Base-by-base conservation (phyloP, 305 asterid genomes). In the Fraxinus albicans region DNA sequence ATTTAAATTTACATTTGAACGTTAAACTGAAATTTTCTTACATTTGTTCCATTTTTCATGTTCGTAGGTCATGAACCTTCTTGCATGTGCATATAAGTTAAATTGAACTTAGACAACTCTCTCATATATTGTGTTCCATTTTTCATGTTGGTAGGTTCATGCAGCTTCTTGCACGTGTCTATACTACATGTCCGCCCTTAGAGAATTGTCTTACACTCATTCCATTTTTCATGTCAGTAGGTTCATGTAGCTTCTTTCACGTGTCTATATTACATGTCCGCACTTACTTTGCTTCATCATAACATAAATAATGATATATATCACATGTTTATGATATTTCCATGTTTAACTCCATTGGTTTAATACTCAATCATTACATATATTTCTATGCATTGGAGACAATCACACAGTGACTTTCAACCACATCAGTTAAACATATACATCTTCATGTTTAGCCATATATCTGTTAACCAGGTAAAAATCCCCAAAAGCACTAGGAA, bases 231-330 rank as follows among this genome's bases (percentile, higher is more conserved):
- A 69, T 27, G 36, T 69, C 3, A 0, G 75, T 4, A 60, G 19
- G 34, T 53, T 69, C 12, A 40, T 9, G 34, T 1, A 65, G 36
- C 21, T 77, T 60, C 21, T 15, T 27, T 60, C 77, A 75, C 34
- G 33, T 1, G 2, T 73, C 34, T 25, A 63, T 70, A 53, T 55
- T 76, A 31, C 78, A 74, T 47, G 17, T 63, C 38, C 12, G 36
- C 25, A 42, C 8, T 42, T 83, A 58, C 67, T 70, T 72, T 72
- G 78, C 82, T 79, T 17, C 69, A 70, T 29, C 2, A 73, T 31
- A 23, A 67, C 77, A 84, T 40, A 8, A 65, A 65, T 65, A 23
- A 19, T 63, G 73, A 73, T 75, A 42, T 31, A 15, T 40, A 76
- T 42, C 42, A 76, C 81, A 58, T 36, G 40, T 50, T 35, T 58